Base-by-base conservation (phyloP, 176 grass and related monocot genomes). In the Lolium rigidum region DNA sequence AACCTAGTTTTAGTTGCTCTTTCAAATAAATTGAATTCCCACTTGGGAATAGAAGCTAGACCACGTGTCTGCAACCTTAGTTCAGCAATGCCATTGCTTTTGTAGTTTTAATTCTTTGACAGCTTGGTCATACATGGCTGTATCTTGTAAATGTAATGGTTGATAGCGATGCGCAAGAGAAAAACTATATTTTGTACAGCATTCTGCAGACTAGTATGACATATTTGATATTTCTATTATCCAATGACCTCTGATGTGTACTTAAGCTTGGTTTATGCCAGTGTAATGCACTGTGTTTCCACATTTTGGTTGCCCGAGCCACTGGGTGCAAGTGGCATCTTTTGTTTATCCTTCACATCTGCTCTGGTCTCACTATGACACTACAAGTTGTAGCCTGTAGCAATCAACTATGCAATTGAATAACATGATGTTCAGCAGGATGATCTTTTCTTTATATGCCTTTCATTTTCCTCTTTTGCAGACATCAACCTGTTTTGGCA, bases 401-500 rank as follows among this genome's bases (percentile, higher is more conserved):
- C 20, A 59, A 56, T 79, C 28, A 5, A n/a, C 49, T 28, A 21
- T 68, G 18, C 21, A 61, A 86, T 81, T 50, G 63, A 82, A 82
- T 70, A 35, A 38, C 25, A 46, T 17, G 82, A 65, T 37, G 59
- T 56, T 73, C 50, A 83, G n/a, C 20, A 71, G 70, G 54, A 48
- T 22, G 38, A 13, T 41, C 37, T 10, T 66, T 85, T 59, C 22
- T 71, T 62, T 73, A 66, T 43, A 26, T 83, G 22, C 0, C 26
- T 77, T 95, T 2, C 9, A 13, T 57, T 77, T 65, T 24, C 70
- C 48, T 73, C 77, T 76, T 82, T 79, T 89, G 46, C 82, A 96
- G 97, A 78, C 97, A 99, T 86, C 94, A 99, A 78, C 79, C 90
- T 84, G 39, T 92, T 15, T 90, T 94, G 84, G 88, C 88, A 39